Percentiles rank a stretch among this genome's conserved stretches.
These are phyloP conservation scores for Arctium minus DNA, from an alignment of 129 eudicot genomes.

Conservation along the genomic window DNA sequence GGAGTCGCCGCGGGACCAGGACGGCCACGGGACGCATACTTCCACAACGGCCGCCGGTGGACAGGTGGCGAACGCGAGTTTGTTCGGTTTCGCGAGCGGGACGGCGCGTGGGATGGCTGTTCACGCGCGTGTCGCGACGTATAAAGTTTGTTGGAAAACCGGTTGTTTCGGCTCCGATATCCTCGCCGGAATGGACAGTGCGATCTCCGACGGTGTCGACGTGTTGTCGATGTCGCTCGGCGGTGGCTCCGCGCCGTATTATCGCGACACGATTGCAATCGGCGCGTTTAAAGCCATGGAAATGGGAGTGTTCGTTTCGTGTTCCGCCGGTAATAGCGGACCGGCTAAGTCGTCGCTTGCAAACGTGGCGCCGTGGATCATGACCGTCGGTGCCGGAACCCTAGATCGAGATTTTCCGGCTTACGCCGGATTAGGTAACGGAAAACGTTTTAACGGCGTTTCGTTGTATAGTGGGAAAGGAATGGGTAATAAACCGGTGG, in stretches of 20 bases:
- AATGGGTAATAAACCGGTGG: constrained; percentile 52
- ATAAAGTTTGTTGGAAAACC: constrained; percentile 70
- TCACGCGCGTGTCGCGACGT: constrained; percentile 65
- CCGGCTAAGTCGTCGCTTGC: constrained; percentile 54
- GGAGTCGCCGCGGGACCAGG: constrained; percentile 67
- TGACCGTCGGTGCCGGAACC: constrained; percentile 93
- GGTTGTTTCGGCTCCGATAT: constrained; percentile 88
- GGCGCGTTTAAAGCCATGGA: constrained; percentile 85
- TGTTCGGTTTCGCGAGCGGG: constrained; percentile 77
- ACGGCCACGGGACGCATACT: constrained; percentile 95
- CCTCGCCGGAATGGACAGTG: constrained; percentile 77
- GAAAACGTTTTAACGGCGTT: constrained; percentile 46
- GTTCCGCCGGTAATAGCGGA: constrained; percentile 93
- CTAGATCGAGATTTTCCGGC: constrained; percentile 90
- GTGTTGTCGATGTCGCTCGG: constrained; percentile 79
- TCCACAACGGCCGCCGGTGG: constrained; percentile 77
- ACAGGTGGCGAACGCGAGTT: constrained; percentile 57
- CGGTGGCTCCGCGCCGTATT: constrained; percentile 64
- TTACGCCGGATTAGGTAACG: constrained; percentile 43
- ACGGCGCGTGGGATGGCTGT: constrained; percentile 87
- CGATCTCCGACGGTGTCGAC: constrained; percentile 72
- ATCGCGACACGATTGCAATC: constrained; percentile 65
- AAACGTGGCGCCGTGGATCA: constrained; percentile 89
- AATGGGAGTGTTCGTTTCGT: constrained; percentile 73
- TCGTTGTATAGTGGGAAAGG: constrained; percentile 81